Percentiles rank a stretch among this genome's conserved stretches.
Conservation (phyloP, 805 yeast species). For the Grigorovia transvaalensis region DNA sequence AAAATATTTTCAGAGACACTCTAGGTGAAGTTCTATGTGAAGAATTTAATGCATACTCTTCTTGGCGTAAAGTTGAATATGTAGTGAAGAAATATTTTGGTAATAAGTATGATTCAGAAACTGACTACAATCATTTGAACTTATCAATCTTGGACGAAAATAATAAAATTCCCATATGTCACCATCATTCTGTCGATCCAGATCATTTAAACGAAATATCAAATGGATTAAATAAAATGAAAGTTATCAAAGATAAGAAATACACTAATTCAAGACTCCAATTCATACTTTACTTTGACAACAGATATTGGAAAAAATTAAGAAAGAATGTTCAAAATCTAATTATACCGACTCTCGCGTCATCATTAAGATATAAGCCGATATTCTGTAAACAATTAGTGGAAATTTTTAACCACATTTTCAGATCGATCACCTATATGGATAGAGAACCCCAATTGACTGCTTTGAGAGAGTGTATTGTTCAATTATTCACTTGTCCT, state of each 20-base stretch:
- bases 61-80: constrained; percentile 18
- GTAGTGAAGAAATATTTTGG: constrained; percentile 17
- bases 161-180: constrained; percentile 27
- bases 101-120: constrained; percentile 9
- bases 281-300: constrained; percentile 45
- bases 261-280: constrained; percentile 43
- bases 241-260: constrained; percentile 7
- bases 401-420: constrained; percentile 41
- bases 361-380: constrained; percentile 38
- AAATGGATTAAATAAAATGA: constrained; percentile 12
- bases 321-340: constrained; percentile 41
- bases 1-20: constrained; percentile 30
- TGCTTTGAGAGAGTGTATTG: constrained; percentile 58
- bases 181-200: constrained; percentile 20
- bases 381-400: constrained; percentile 43
- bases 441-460: constrained; percentile 89
- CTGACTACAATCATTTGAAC: constrained; percentile 19
- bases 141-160: constrained; percentile 28
- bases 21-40: constrained; percentile 38
- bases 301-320: constrained; percentile 43
- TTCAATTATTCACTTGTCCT: constrained; percentile 87
- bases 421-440: constrained; percentile 39
- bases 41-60: constrained; percentile 8
- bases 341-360: constrained; percentile 46
- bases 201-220: constrained; percentile 24